These are phyloP conservation scores for Coniella lustricola DNA, from an alignment of 2,329 filamentous ascomycete species.

Conservation along the genomic window DNA sequence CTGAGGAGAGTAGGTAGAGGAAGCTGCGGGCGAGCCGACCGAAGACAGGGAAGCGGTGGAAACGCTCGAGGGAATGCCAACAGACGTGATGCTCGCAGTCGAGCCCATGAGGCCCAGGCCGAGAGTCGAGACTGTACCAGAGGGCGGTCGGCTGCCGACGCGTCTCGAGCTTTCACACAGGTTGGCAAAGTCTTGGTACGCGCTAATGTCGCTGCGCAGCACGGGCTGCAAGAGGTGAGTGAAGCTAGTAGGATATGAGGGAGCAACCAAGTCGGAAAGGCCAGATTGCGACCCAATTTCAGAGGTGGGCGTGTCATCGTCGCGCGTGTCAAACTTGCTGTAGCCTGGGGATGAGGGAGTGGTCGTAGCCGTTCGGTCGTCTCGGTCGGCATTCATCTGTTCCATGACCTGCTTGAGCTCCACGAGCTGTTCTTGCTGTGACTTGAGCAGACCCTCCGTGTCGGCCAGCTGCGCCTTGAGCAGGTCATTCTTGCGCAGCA, in stretches of 20 bases:
- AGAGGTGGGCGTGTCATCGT: slow-evolving; percentile 35
- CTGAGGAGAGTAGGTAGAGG: slow-evolving; percentile 46
- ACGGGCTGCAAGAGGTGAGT: slow-evolving; percentile 77
- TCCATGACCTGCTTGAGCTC: slow-evolving; percentile 93
- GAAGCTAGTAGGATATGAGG: slow-evolving; percentile 63
- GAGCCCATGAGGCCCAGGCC: slow-evolving; percentile 48
- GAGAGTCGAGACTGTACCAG: slow-evolving; percentile 60
- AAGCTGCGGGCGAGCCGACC: slow-evolving; percentile 36
- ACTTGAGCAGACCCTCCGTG: slow-evolving; percentile 76
- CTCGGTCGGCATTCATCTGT: slow-evolving; percentile 66
- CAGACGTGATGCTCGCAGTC: slow-evolving; percentile 17
- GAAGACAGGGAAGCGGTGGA: slow-evolving; percentile 53
- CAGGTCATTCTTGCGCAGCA: slow-evolving; percentile 82
- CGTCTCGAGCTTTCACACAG: slow-evolving; percentile 64
- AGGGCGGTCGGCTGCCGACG: slow-evolving; percentile 60
- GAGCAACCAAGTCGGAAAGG: slow-evolving; percentile 38
- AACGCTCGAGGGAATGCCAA: slow-evolving; percentile 42
- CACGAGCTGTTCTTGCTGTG: slow-evolving; percentile 85
- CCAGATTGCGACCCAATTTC: slow-evolving; percentile 30
- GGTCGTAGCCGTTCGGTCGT: slow-evolving; percentile 65
- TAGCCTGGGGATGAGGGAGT: slow-evolving; percentile 76
- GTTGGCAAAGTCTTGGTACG: slow-evolving; percentile 79
- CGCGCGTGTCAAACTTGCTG: slow-evolving; percentile 57
- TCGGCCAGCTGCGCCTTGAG: slow-evolving; percentile 79
- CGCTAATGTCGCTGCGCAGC: slow-evolving; percentile 70